phyloP scores from a whole-genome alignment of 768 basidiomycete species.

The Phylloporus scabripes region DNA sequence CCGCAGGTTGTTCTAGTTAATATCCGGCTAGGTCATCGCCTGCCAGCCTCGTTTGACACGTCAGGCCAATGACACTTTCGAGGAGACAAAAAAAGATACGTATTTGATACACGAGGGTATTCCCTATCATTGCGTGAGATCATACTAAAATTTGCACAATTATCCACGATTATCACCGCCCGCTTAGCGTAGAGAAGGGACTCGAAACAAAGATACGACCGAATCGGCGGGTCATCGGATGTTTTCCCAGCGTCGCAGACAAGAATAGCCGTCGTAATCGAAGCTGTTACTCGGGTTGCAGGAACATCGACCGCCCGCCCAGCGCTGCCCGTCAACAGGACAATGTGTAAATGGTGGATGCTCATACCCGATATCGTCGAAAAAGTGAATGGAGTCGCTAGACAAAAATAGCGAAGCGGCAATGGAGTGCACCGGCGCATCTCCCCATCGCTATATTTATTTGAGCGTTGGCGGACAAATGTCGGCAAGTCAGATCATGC shows the following conservation, averaged over 20 bases:
- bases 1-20: no score
- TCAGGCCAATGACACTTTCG: no score
- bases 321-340: constrained; percentile 15
- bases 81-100: no score
- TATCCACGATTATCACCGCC: not conserved
- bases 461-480: not conserved
- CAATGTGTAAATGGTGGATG: constrained; percentile 28
- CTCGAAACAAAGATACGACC: not conserved
- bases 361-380: constrained; percentile 71
- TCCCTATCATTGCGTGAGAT: not conserved
- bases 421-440: constrained; percentile 88
- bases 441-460: constrained; percentile 77
- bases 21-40: no score
- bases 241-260: constrained; percentile 21
- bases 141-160: not conserved
- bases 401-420: constrained; percentile 85
- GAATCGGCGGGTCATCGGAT: not conserved
- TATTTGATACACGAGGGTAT: not conserved
- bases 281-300: constrained; percentile 21
- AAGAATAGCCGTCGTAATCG: constrained; percentile 28
- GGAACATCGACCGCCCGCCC: constrained; percentile 21
- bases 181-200: not conserved
- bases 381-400: constrained; percentile 91
- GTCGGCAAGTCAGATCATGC: not conserved
- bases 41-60: no score